Conservation (phyloP, 1,284 basidiomycete species). For the Amylostereum chailletii region DNA sequence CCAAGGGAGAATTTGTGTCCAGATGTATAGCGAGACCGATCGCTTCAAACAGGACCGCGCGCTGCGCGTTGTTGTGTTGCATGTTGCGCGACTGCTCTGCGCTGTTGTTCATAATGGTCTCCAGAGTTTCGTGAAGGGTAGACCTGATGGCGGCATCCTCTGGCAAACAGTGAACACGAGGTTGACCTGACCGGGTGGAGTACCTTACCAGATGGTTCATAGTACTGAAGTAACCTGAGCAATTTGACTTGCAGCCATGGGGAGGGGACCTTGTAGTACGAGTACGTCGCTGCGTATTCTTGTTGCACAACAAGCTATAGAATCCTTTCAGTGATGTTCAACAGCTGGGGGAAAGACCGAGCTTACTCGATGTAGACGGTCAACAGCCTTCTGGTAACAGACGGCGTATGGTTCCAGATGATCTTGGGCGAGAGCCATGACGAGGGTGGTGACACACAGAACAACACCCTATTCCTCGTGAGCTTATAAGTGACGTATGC, state of each 20-base stretch:
- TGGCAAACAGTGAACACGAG: conserved; percentile 20
- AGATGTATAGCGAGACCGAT: conserved; percentile 96
- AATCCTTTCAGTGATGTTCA: conserved; percentile 10
- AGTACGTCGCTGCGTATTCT: conserved; percentile 82
- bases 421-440: conserved; percentile 94
- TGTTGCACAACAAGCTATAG: conserved; percentile 81
- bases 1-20: conserved; percentile 86
- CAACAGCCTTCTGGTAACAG: conserved; percentile 92
- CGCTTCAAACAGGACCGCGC: conserved; percentile 97
- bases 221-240: conserved; percentile 89
- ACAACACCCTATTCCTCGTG: conserved; percentile 70
- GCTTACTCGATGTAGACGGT: conserved; percentile 77
- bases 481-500: neutral
- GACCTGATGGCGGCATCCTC: conserved; percentile 78
- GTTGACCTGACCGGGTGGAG: neutral
- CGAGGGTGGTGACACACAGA: conserved; percentile 85
- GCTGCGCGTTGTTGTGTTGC: conserved; percentile 98
- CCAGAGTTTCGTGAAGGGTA: conserved; percentile 79
- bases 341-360: neutral
- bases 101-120: conserved; percentile 88
- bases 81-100: conserved; percentile 91
- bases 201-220: conserved; percentile 78
- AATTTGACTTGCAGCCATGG: conserved; percentile 99
- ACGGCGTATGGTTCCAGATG: conserved; percentile 84
- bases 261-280: conserved; percentile 96